Evolutionary conservation across 192 early-diverging fungal species (phyloP), one percentile per base, ranked within the genome.

Genomic region (Coemansia sp.): DNA sequence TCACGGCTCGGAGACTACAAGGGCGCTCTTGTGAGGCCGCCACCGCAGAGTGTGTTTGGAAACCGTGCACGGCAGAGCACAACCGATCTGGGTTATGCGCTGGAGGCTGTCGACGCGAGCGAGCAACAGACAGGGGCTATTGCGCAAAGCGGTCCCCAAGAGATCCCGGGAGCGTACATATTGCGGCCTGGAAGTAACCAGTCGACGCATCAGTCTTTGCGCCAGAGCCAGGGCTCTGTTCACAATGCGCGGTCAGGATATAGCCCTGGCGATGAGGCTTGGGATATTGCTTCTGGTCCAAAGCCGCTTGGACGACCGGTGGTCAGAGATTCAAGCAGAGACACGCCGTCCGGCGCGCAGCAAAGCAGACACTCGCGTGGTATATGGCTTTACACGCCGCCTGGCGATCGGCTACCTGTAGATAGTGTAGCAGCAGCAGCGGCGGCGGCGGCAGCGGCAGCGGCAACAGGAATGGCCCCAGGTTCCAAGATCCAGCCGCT

Each of bases 1-100:
- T 68, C 68, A n/a, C 73, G 74, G 18, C 34, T 73, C 18, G 62
- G 71, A 34, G 74, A 83, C 39, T 71, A 66, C 60, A 76, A 74
- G 64, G 67, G 70, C 15, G 63, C 76, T 12, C 33, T 72, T 59
- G 62, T 57, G 35, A 69, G 70, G 18, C 64, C 58, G 23, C 66
- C 70, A n/a, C 61, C 53, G 14, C 55, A 65, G 59, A 64, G 71
- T 56, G 68, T 83, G 18, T 77, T 83, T 70, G 74, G 68, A 24
- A 67, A 34, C 11, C 67, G 67, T 5, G 11, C 46, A 5, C 80
- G 80, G 2, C 46, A 59, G 14, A 33, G 6, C 11, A 36, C 52
- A 24, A 52, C 62, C 36, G 76, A 72, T 12, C 66, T 56, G 26
- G 60, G 52, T 5, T 46, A 49, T 57, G 49, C 39, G 2, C 6